Percentiles rank a stretch among this genome's conserved stretches.
Conservation (phyloP, 352 stramenopile genomes). For the Globisporangium polare region DNA sequence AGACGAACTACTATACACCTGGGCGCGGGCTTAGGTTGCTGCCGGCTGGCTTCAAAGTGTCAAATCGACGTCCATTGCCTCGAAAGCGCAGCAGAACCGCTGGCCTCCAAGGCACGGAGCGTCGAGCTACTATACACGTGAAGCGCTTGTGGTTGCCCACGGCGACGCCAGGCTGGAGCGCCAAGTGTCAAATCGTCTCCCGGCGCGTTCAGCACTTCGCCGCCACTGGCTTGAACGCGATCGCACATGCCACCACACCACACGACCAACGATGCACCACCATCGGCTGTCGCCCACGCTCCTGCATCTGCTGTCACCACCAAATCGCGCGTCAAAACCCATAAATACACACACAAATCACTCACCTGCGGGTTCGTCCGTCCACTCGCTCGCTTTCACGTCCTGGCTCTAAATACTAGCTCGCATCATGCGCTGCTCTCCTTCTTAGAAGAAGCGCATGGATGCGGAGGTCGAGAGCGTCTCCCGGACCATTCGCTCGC, state of each 20-base stretch:
- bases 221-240: neutral
- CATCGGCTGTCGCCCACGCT: neutral
- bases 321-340: neutral
- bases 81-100: neutral
- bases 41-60: neutral
- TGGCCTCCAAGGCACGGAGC: neutral
- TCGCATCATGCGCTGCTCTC: too few species aligned
- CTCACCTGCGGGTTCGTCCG: neutral
- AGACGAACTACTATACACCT: constrained; percentile 9
- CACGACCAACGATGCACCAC: neutral
- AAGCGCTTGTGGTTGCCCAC: neutral
- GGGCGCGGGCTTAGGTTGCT: neutral
- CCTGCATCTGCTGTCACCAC: neutral
- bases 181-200: constrained; percentile 10
- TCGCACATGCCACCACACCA: neutral
- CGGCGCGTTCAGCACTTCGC: neutral
- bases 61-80: constrained; percentile 4
- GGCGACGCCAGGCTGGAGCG: neutral
- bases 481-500: constrained; percentile 7
- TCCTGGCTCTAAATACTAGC: constrained; percentile 5
- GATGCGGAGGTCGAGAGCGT: constrained; percentile 33
- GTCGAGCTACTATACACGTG: constrained; percentile 9
- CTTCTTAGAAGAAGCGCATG: constrained; percentile 46
- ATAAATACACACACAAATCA: neutral
- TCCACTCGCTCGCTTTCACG: neutral